Conservation (phyloP, 495 filamentous ascomycete species). For the Thozetella sp. region DNA sequence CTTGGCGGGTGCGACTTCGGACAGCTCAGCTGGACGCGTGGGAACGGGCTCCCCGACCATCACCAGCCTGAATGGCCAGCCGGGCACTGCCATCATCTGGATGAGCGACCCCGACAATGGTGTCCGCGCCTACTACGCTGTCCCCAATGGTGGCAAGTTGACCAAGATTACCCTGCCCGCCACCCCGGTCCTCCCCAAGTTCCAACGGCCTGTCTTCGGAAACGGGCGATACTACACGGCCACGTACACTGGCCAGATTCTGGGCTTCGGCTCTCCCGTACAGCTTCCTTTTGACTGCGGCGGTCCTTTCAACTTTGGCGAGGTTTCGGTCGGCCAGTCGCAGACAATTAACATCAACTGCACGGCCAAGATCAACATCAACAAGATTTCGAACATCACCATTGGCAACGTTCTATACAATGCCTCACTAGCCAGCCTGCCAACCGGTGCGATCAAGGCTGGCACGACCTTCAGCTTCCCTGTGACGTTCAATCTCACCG, state of each 20-base stretch:
- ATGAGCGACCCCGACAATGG: constrained; percentile 39
- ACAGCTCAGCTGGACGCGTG: constrained; percentile 29
- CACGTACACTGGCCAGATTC: constrained; percentile 33
- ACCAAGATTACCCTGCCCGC: constrained; percentile 21
- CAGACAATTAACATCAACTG: constrained; percentile 29
- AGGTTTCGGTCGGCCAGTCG: constrained; percentile 27
- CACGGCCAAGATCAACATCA: constrained; percentile 32
- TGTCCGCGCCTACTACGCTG: constrained; percentile 35
- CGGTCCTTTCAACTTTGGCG: constrained; percentile 40
- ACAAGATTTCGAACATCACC: constrained; percentile 25
- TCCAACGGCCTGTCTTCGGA: constrained; percentile 39
- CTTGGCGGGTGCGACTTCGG: constrained; percentile 21
- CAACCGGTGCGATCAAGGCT: constrained; percentile 23
- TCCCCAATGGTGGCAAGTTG: constrained; percentile 12
- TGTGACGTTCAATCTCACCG: constrained; percentile 35
- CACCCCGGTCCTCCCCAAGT: constrained; percentile 25
- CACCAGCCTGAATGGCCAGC: constrained; percentile 35
- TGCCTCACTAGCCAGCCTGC: constrained; percentile 29
- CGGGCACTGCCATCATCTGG: constrained; percentile 43
- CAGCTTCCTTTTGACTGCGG: constrained; percentile 34
- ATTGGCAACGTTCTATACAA: constrained; percentile 26
- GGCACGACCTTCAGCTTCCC: constrained; percentile 35
- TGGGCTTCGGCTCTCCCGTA: constrained; percentile 37
- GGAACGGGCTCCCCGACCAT: constrained; percentile 39
- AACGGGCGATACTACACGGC: constrained; percentile 36